Evolutionary conservation across 768 basidiomycete genomes (phyloP).

Genomic region (Termitomyces titanicus): DNA sequence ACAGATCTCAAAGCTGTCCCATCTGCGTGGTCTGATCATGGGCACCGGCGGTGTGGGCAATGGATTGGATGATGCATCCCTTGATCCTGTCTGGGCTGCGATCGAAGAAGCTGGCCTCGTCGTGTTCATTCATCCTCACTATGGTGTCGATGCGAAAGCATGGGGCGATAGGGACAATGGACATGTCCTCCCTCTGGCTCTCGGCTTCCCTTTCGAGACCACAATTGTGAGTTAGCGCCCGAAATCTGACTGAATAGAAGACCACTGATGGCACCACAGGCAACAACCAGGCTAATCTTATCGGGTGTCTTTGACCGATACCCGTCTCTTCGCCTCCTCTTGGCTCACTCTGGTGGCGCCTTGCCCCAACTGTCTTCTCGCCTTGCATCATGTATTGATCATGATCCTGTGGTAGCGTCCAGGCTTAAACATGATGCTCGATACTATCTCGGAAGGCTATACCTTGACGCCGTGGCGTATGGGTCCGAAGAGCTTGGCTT

Average conservation of each 20-base stretch:
- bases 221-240: constrained; percentile 60
- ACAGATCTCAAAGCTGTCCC: constrained; percentile 61
- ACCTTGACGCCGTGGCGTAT: constrained; percentile 86
- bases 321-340: constrained; percentile 69
- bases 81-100: constrained; percentile 83
- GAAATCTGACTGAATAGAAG: neutral
- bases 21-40: constrained; percentile 76
- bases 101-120: constrained; percentile 67
- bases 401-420: constrained; percentile 77
- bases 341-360: constrained; percentile 86
- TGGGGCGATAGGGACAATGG: constrained; percentile 82
- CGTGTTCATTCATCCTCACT: constrained; percentile 85
- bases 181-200: constrained; percentile 81
- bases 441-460: constrained; percentile 77
- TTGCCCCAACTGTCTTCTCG: constrained; percentile 83
- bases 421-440: constrained; percentile 79
- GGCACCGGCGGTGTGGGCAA: constrained; percentile 76
- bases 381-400: constrained; percentile 78
- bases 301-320: constrained; percentile 78
- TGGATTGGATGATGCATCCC: constrained; percentile 74
- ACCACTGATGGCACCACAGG: constrained; percentile 30
- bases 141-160: constrained; percentile 68
- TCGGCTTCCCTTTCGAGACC: constrained; percentile 91
- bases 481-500: constrained; percentile 83
- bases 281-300: constrained; percentile 76